Base-by-base conservation (phyloP, 805 yeast genomes). In the Nakazawaea molendinolei region DNA sequence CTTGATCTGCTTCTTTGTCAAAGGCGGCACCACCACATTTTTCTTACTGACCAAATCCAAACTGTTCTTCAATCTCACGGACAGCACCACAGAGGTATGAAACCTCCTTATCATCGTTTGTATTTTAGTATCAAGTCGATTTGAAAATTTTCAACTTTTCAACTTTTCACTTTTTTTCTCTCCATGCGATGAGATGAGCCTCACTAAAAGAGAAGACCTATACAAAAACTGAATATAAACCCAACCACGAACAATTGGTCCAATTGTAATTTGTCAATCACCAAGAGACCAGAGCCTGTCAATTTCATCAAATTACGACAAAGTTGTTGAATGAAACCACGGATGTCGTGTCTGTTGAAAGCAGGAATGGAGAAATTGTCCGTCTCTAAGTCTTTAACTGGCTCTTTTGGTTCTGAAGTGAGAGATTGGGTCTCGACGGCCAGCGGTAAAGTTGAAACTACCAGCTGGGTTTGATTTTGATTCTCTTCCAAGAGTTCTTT, bases 401-500 rank as follows among this genome's bases (percentile, higher is more conserved):
- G n/a, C n/a, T n/a, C n/a, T n/a, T n/a, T n/a, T n/a, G n/a, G n/a
- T n/a, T n/a, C n/a, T n/a, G n/a, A n/a, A n/a, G n/a, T n/a, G n/a
- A n/a, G n/a, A n/a, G n/a, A n/a, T n/a, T n/a, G n/a, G n/a, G n/a
- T n/a, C n/a, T n/a, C n/a, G n/a, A n/a, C n/a, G n/a, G n/a, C n/a
- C n/a, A n/a, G n/a, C n/a, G n/a, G n/a, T n/a, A n/a, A n/a, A n/a
- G n/a, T n/a, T n/a, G n/a, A n/a, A n/a, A n/a, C n/a, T n/a, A n/a
- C n/a, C n/a, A n/a, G n/a, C n/a, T n/a, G n/a, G 8, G 5, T 13
- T 9, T n/a, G 7, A 8, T 25, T 26, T 12, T 33, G 17, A n/a
- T n/a, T n/a, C 31, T 63, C 59, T 3, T 64, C 69, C 15, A 79
- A 53, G 2, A 73, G 68, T 6, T 61, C 67, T 44, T 69, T 75